Evolutionary conservation across 345 rosid species (phyloP).

Genomic region (Microthlaspi erraticum): DNA sequence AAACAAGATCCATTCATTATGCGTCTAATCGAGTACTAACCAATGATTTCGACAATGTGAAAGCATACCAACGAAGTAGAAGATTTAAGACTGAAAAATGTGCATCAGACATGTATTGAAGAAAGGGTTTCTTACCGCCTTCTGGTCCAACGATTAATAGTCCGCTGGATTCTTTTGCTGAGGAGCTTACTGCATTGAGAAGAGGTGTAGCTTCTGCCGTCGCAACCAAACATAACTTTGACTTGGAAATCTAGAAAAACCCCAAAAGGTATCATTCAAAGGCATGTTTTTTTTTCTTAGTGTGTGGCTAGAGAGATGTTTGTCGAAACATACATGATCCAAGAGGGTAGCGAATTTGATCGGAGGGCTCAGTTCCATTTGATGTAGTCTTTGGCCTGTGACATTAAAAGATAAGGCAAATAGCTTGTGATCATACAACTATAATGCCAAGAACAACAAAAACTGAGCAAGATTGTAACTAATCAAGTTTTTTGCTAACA

Average conservation of each 20-base stretch:
- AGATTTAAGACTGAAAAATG: conserved; percentile 1
- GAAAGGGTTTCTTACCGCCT: conserved; percentile 62
- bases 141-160: conserved; percentile 80
- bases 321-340: conserved; percentile 57
- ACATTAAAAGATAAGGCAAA: background rate
- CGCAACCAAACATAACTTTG: conserved; percentile 76
- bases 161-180: conserved; percentile 59
- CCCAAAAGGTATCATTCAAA: background rate
- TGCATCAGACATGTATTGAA: background rate
- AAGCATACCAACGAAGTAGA: background rate
- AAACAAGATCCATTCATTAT: background rate
- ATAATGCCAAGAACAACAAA: background rate
- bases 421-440: conserved; percentile 18
- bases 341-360: conserved; percentile 54
- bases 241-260: conserved; percentile 57
- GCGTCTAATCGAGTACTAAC: conserved; percentile 9
- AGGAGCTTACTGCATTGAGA: conserved; percentile 54
- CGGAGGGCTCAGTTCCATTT: conserved; percentile 77
- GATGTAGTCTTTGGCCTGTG: conserved; percentile 85
- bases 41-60: background rate
- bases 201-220: conserved; percentile 83
- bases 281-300: background rate
- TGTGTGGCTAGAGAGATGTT: conserved; percentile 16
- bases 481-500: background rate
- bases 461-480: background rate